Evolutionary conservation across 2,329 filamentous ascomycete genomes (phyloP), one percentile per base, ranked within the genome.

Genomic region (Clonostachys sp.): DNA sequence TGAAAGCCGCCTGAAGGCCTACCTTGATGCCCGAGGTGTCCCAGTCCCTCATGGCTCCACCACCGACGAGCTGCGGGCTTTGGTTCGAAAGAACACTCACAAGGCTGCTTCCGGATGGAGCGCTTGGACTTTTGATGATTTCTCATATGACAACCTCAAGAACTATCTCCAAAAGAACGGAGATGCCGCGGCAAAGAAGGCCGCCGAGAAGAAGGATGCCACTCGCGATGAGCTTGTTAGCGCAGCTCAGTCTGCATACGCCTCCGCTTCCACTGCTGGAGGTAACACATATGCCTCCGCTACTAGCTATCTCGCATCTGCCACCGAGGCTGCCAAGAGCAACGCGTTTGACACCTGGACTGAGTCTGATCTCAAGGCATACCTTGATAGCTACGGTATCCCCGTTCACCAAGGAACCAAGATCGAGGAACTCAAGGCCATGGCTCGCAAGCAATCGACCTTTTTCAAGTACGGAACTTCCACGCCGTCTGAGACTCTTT

Each of bases 51-150:
- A 91, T 52, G 73, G 68, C 30, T 80, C 83, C 50, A 89, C 84
- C 70, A 78, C 78, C 38, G 86, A 91, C 57, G 81, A 91, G 61
- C 81, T 92, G 18, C 72, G 88, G 38, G 85, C 87, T 30, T 74
- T 85, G 49, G 89, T 90, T n/a, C 81, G 88, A 56, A 80, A 87
- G 58, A 74, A 89, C 62, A 73, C 80, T 24, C 83, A 91, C 70
- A 86, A 87, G 67, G 86, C 84, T 42, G 75, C 82, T 9, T 74
- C 74, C 43, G 83, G 81, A 16, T 89, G 80, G 72, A 85, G 72
- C 50, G 80, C 84, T 4, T 91, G 88, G 87, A 89, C 84, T 14
- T 91, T 90, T 61, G 87, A 91, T 55, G 89, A 89, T 51, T 83
- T 86, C 66, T 87, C 81, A 38, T 74, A 77, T 45, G 84, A 89